These are phyloP conservation scores for Arthrobotrys sinensis DNA, from an alignment of 2,329 filamentous ascomycete genomes.

Conservation along the genomic window DNA sequence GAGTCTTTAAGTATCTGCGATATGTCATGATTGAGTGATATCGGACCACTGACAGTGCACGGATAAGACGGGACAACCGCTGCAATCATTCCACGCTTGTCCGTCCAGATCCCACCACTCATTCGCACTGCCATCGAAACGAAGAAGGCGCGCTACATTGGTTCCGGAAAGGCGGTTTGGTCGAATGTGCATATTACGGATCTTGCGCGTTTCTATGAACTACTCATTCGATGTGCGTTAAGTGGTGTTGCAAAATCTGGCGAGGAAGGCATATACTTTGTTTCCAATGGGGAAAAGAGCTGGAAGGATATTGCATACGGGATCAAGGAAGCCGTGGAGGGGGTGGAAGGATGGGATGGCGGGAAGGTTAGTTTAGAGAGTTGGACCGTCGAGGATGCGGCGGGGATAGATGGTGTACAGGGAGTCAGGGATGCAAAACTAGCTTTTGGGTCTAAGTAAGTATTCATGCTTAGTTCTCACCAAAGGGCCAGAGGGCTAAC, in stretches of 20 bases:
- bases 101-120: slow-evolving; percentile 40
- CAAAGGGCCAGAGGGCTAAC: not conserved
- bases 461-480: not conserved
- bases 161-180: slow-evolving; percentile 42
- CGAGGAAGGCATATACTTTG: slow-evolving; percentile 49
- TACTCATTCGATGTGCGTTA: slow-evolving; percentile 37
- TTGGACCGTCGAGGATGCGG: slow-evolving; percentile 39
- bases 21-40: too few species aligned
- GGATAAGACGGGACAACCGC: slow-evolving; percentile 32
- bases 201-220: slow-evolving; percentile 43
- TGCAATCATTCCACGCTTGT: slow-evolving; percentile 45
- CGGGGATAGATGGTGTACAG: slow-evolving; percentile 21
- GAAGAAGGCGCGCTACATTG: slow-evolving; percentile 37
- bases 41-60: too few species aligned
- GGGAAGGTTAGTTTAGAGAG: slow-evolving; percentile 33
- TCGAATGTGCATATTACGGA: slow-evolving; percentile 51
- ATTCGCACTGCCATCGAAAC: slow-evolving; percentile 46
- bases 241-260: slow-evolving; percentile 40
- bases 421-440: slow-evolving; percentile 37
- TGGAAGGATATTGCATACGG: slow-evolving; percentile 43
- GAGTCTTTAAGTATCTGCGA: not conserved
- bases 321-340: slow-evolving; percentile 44
- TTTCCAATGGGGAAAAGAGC: slow-evolving; percentile 47
- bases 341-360: slow-evolving; percentile 39
- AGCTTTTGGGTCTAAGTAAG: slow-evolving; percentile 51